Evolutionary conservation across 2,329 filamentous ascomycete genomes (phyloP).

Genomic region (Clonostachys byssicola): DNA sequence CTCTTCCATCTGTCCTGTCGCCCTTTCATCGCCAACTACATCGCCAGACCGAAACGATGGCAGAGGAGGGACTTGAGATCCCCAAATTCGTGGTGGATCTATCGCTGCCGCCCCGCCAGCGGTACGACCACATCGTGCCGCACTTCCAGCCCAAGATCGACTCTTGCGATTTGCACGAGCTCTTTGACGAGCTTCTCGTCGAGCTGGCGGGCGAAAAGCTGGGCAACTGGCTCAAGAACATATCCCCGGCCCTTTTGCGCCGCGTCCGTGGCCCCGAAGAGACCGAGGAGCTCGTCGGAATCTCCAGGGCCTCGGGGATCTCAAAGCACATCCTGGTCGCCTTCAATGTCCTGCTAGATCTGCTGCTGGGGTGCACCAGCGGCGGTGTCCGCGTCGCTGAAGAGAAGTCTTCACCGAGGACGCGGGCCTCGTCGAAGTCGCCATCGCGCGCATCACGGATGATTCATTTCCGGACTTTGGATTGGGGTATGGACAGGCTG

Average conservation of each 20-base stretch:
- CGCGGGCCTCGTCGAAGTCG: not conserved
- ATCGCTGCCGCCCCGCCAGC: not conserved
- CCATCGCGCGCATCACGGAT: slow-evolving; percentile 18
- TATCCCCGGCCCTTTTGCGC: slow-evolving; percentile 30
- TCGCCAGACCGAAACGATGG: too few relatives aligned
- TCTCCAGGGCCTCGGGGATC: slow-evolving; percentile 43
- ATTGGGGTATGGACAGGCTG: slow-evolving; percentile 49
- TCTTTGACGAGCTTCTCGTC: not conserved
- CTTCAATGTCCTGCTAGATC: slow-evolving; percentile 59
- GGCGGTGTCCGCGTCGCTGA: slow-evolving; percentile 18
- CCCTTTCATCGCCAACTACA: too few relatives aligned
- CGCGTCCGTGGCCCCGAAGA: slow-evolving; percentile 50
- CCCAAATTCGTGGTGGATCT: not conserved
- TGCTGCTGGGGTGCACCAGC: slow-evolving; percentile 62
- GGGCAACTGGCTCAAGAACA: slow-evolving; percentile 8
- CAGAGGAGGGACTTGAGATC: not conserved
- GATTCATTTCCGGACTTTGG: slow-evolving; percentile 51
- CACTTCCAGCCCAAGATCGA: not conserved
- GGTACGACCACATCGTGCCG: not conserved
- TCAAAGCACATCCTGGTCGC: slow-evolving; percentile 56
- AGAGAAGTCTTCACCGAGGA: not conserved
- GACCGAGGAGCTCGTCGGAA: slow-evolving; percentile 56
- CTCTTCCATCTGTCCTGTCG: too few relatives aligned
- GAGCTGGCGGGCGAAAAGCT: not conserved
- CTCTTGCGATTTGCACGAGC: slow-evolving; percentile 4